Conservation (phyloP, 495 filamentous ascomycete species). For the Lichenothelia convexa region DNA sequence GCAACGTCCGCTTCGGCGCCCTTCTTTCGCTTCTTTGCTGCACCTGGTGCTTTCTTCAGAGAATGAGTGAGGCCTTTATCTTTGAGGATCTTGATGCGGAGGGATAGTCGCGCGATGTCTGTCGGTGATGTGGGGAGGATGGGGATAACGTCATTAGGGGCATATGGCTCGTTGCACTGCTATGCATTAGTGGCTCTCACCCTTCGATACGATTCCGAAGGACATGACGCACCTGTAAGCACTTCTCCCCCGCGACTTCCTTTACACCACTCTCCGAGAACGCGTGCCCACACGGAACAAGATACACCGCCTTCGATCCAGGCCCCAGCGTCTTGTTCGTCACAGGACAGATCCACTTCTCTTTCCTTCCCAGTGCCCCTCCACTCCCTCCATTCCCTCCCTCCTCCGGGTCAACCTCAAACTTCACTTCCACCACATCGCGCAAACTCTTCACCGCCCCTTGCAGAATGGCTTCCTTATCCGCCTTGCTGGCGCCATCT, state of each 20-base stretch:
- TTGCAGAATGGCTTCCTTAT: conserved; percentile 48
- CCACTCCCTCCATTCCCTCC: conserved; percentile 10
- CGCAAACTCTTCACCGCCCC: conserved; percentile 62
- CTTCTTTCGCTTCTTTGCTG: conserved; percentile 52
- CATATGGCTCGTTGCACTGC: conserved; percentile 61
- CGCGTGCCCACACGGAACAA: conserved; percentile 91
- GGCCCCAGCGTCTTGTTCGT: conserved; percentile 76
- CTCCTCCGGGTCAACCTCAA: conserved; percentile 38
- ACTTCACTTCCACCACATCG: conserved; percentile 79
- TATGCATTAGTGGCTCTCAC: neutral
- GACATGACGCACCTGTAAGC: conserved; percentile 33
- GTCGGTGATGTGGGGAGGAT: conserved; percentile 55
- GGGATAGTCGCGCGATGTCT: conserved; percentile 50
- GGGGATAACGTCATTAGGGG: conserved; percentile 56
- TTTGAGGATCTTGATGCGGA: conserved; percentile 45
- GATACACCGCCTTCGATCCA: conserved; percentile 60
- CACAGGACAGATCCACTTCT: conserved; percentile 66
- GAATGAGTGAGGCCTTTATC: conserved; percentile 64
- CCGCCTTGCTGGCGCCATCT: conserved; percentile 31
- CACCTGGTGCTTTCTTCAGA: conserved; percentile 58
- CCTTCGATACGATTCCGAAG: conserved; percentile 1
- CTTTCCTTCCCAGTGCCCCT: too few relatives aligned
- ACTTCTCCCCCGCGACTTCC: conserved; percentile 48
- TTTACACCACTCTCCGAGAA: conserved; percentile 73
- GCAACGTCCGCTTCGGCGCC: conserved; percentile 19